Percentiles rank a stretch among this genome's conserved stretches.
phyloP scores from a whole-genome alignment of 352 stramenopile species.

The Globisporangium heterothallicum region DNA sequence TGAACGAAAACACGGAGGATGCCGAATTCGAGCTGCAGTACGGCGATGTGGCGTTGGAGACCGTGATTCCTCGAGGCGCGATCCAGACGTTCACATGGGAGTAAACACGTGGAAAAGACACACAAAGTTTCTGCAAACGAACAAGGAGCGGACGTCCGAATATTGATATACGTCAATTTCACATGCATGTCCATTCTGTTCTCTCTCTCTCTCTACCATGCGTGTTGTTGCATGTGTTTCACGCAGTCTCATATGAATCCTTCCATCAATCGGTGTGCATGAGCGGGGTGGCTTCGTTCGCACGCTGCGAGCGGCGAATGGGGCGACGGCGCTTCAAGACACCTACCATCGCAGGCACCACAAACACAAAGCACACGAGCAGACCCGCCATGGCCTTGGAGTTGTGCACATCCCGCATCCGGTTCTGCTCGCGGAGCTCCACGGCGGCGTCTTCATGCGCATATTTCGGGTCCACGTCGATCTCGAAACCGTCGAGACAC shows the following conservation, averaged over 20 bases:
- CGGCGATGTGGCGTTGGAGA: conserved; percentile 35
- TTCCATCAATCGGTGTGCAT: conserved; percentile 6
- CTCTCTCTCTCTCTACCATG: too few species aligned
- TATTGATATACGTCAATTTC: too few species aligned
- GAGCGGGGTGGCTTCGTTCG: conserved; percentile 12
- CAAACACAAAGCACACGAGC: conserved; percentile 5
- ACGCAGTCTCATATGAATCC: too few species aligned
- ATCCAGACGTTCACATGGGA: conserved; percentile 78
- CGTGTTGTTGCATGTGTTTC: too few species aligned
- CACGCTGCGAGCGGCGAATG: conserved; percentile 4
- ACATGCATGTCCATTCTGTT: too few species aligned
- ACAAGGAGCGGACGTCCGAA: too few species aligned
- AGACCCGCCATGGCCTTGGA: background rate
- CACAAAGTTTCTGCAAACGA: too few species aligned
- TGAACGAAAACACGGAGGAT: conserved; percentile 83
- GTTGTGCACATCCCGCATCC: background rate
- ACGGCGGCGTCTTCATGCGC: background rate
- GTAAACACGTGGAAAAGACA: conserved; percentile 21
- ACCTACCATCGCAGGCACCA: conserved; percentile 12
- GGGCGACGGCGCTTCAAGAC: conserved; percentile 13
- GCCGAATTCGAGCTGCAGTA: conserved; percentile 57
- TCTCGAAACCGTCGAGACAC: conserved; percentile 12
- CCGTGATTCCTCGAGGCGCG: conserved; percentile 42
- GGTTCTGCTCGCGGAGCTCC: conserved; percentile 1
- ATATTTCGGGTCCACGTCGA: background rate